A percentile compares a stretch with the other conserved stretches of the same genome.
These are phyloP conservation scores for Solanum hybrid DNA, from an alignment of 305 asterid genomes.

Conservation along the genomic window DNA sequence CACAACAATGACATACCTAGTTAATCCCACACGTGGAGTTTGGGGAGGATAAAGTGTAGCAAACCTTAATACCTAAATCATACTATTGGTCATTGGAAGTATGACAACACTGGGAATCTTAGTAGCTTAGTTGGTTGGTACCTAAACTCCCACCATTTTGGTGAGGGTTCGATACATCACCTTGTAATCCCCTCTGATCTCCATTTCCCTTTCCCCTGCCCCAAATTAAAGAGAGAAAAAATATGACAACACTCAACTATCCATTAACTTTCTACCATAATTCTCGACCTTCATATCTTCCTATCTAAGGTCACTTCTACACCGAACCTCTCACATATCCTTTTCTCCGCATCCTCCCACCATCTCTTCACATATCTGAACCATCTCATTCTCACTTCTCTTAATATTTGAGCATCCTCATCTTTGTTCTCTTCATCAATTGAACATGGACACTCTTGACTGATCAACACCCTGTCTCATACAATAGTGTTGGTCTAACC, in stretches of 20 bases:
- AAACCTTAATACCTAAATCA: not conserved
- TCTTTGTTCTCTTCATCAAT: not conserved
- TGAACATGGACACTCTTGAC: not conserved
- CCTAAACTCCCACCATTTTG: not conserved
- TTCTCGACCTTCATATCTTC: not conserved
- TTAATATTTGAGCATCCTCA: not conserved
- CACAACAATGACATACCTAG: not conserved
- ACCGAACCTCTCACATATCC: not conserved
- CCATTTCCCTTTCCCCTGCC: not conserved
- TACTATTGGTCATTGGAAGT: not conserved
- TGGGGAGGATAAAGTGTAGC: not conserved
- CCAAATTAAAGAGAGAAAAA: not conserved
- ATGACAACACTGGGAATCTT: not conserved
- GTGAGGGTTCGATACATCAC: not conserved
- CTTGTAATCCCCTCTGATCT: not conserved
- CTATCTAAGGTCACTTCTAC: not conserved
- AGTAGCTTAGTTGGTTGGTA: no score
- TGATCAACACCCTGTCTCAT: not conserved
- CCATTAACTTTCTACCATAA: not conserved
- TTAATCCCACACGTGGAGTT: not conserved
- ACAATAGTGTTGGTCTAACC: not conserved
- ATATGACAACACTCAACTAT: not conserved
- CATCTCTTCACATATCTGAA: not conserved
- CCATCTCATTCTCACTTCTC: not conserved
- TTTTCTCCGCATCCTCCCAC: not conserved